phyloP scores from a whole-genome alignment of 768 basidiomycete genomes.

The Steccherinum ochraceum region DNA sequence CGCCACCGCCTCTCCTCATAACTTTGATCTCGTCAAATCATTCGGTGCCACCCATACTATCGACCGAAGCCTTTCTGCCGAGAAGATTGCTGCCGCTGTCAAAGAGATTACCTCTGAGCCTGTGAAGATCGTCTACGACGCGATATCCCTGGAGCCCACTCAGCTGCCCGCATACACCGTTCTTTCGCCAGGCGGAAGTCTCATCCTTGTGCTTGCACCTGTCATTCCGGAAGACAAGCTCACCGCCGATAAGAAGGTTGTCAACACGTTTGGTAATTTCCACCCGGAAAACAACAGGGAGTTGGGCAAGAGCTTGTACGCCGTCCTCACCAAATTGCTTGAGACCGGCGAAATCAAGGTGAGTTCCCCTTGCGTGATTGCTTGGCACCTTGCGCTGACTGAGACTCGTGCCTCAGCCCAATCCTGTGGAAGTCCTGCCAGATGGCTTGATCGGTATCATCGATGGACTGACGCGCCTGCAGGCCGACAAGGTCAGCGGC shows the following conservation, averaged over 20 bases:
- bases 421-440: constrained; percentile 34
- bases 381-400: background rate
- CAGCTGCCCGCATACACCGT: constrained; percentile 15
- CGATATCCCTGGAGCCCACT: constrained; percentile 14
- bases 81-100: constrained; percentile 6
- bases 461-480: constrained; percentile 30
- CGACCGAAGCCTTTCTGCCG: constrained; percentile 12
- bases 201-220: constrained; percentile 10
- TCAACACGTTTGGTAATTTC: constrained; percentile 10
- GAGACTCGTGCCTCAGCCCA: constrained; percentile 30
- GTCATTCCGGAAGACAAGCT: constrained; percentile 7
- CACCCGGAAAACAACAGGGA: constrained; percentile 10
- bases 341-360: constrained; percentile 19
- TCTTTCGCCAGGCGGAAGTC: constrained; percentile 19
- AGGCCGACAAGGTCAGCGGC: constrained; percentile 33
- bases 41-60: constrained; percentile 22
- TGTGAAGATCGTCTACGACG: constrained; percentile 18
- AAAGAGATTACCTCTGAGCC: constrained; percentile 13
- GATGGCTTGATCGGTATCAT: constrained; percentile 33
- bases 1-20: constrained; percentile 20
- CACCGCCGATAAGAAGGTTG: constrained; percentile 12
- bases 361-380: background rate
- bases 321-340: constrained; percentile 15
- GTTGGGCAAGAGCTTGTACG: constrained; percentile 14
- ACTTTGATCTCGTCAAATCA: constrained; percentile 10